Percentiles rank a stretch among this genome's conserved stretches.
Evolutionary conservation across 805 yeast genomes (phyloP).

Genomic region (Barnettozyma populi): DNA sequence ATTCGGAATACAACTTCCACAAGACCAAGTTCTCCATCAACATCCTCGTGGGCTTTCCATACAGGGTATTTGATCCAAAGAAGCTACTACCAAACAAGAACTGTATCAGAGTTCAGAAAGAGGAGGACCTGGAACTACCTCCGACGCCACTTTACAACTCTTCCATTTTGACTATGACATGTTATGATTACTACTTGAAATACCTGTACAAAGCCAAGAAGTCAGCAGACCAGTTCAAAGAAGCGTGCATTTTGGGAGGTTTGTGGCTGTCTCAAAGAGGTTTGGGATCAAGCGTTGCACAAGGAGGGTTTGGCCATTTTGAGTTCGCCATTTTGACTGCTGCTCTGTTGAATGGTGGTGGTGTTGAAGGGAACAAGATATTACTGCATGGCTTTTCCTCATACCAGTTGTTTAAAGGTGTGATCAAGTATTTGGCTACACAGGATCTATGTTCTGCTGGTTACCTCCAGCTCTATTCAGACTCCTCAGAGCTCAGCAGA

Average conservation of each 20-base stretch:
- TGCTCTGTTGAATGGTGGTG: conserved; percentile 79
- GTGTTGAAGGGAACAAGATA: conserved; percentile 66
- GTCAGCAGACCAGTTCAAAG: conserved; percentile 73
- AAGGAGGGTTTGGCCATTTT: conserved; percentile 88
- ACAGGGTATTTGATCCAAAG: conserved; percentile 62
- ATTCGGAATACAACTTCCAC: conserved; percentile 49
- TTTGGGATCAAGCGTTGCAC: conserved; percentile 52
- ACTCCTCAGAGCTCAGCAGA: conserved; percentile 29
- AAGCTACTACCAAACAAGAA: conserved; percentile 78
- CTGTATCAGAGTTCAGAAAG: conserved; percentile 60
- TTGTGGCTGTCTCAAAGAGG: conserved; percentile 91
- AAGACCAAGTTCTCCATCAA: conserved; percentile 70
- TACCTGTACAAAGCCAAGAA: conserved; percentile 72
- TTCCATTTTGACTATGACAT: conserved; percentile 62
- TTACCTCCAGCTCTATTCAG: conserved; percentile 61
- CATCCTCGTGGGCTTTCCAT: conserved; percentile 67
- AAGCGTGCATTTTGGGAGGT: conserved; percentile 82
- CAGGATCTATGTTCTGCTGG: conserved; percentile 64
- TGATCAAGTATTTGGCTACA: conserved; percentile 73
- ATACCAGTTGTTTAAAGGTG: conserved; percentile 89
- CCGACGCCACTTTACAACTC: conserved; percentile 89
- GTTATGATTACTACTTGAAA: conserved; percentile 66
- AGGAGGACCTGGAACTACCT: conserved; percentile 38
- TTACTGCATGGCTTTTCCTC: conserved; percentile 85
- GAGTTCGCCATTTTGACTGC: conserved; percentile 83